Percentiles rank a stretch among this genome's conserved stretches.
Conservation (phyloP, 306 rosid species). For the Cucurbita ficifolia region DNA sequence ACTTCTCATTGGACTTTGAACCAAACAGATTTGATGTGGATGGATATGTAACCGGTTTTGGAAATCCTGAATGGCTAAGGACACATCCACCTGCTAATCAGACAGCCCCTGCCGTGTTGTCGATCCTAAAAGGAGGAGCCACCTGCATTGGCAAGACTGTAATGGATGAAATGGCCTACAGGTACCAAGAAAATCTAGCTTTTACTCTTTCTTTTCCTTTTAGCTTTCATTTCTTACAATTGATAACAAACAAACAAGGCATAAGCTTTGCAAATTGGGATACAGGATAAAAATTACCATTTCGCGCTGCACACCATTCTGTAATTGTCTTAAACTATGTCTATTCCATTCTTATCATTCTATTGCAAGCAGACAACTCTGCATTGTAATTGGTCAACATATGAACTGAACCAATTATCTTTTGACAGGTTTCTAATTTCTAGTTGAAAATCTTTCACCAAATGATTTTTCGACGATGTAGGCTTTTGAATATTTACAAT, state of each 20-base stretch:
- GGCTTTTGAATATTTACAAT: neutral
- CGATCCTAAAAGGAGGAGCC: conserved; percentile 62
- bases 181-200: conserved; percentile 15
- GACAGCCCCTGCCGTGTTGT: conserved; percentile 55
- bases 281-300: neutral
- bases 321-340: neutral
- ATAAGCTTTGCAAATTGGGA: neutral
- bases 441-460: neutral
- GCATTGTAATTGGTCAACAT: neutral
- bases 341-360: neutral
- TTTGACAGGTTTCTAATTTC: neutral
- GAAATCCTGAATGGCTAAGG: conserved; percentile 86
- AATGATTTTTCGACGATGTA: neutral
- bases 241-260: neutral
- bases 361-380: neutral
- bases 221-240: neutral
- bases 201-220: neutral
- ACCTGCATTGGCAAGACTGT: conserved; percentile 70
- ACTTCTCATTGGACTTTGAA: neutral
- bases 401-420: neutral
- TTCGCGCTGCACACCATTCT: neutral
- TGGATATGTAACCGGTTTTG: conserved; percentile 67
- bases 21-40: conserved; percentile 64
- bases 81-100: conserved; percentile 66
- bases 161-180: conserved; percentile 95